A percentile compares a stretch with the other conserved stretches of the same genome.
These are phyloP conservation scores for Penicillium maclennaniae DNA, from an alignment of 495 filamentous ascomycete species.

Conservation along the genomic window DNA sequence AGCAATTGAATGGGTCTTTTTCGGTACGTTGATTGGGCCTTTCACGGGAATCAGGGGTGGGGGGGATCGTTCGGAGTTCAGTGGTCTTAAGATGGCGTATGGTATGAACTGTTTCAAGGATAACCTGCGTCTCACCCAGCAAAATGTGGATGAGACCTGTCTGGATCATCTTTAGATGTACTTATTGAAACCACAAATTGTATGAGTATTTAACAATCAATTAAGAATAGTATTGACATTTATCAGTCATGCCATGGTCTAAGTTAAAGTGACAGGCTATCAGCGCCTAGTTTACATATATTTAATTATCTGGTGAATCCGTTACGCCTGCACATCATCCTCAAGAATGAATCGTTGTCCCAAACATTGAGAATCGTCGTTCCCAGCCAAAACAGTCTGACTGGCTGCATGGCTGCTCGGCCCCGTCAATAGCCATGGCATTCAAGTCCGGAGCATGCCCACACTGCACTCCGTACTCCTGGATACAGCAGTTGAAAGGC, in stretches of 20 bases:
- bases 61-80: constrained; percentile 1
- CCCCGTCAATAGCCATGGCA: constrained; percentile 19
- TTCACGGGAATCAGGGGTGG: not conserved
- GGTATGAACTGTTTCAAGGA: not conserved
- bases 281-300: not conserved
- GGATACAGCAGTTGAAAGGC: constrained; percentile 43
- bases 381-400: constrained; percentile 46
- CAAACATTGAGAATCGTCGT: constrained; percentile 47
- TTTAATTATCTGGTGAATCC: not conserved
- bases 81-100: constrained; percentile 7
- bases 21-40: not conserved
- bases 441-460: constrained; percentile 23
- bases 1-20: not conserved
- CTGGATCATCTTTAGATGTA: constrained; percentile 1
- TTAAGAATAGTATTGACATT: not conserved
- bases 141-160: not conserved
- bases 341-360: constrained; percentile 39
- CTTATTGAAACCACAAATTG: not conserved
- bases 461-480: constrained; percentile 51
- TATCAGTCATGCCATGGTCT: not conserved
- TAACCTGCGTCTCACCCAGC: not conserved
- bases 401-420: constrained; percentile 22
- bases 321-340: not conserved
- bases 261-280: not conserved
- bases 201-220: constrained; percentile 2